A percentile compares a stretch with the other conserved stretches of the same genome.
phyloP scores from a whole-genome alignment of 2,329 filamentous ascomycete species.

The Pestalotiopsis sp. region DNA sequence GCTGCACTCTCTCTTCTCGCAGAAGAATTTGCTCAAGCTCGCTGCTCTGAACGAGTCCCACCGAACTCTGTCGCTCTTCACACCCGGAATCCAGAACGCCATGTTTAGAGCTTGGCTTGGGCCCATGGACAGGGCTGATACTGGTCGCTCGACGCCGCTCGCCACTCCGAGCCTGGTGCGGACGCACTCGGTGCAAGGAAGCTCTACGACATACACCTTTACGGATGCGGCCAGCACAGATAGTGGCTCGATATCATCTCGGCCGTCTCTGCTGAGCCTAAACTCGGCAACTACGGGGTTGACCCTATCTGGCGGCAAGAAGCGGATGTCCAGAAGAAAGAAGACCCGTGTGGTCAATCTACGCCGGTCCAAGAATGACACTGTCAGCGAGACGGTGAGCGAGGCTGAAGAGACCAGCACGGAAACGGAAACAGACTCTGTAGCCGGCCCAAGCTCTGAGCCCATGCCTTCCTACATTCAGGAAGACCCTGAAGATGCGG shows the following conservation, averaged over 20 bases:
- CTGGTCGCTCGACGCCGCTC: slow-evolving; percentile 49
- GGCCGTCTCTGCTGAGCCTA: slow-evolving; percentile 68
- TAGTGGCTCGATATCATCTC: slow-evolving; percentile 65
- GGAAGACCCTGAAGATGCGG: slow-evolving; percentile 61
- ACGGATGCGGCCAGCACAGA: slow-evolving; percentile 69
- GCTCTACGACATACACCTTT: slow-evolving; percentile 70
- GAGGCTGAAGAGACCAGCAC: slow-evolving; percentile 55
- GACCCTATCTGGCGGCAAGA: slow-evolving; percentile 63
- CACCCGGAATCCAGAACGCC: slow-evolving; percentile 85
- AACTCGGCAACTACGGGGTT: slow-evolving; percentile 64
- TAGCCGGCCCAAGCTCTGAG: slow-evolving; percentile 64
- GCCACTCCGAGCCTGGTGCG: slow-evolving; percentile 60
- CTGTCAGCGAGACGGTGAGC: slow-evolving; percentile 51
- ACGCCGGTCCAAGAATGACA: slow-evolving; percentile 62
- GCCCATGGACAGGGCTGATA: slow-evolving; percentile 70
- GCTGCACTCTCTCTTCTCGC: slow-evolving; percentile 87
- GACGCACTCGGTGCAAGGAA: slow-evolving; percentile 64
- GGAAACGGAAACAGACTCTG: slow-evolving; percentile 58
- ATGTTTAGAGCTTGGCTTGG: slow-evolving; percentile 93
- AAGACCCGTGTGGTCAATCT: slow-evolving; percentile 85
- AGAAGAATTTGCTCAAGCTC: slow-evolving; percentile 87
- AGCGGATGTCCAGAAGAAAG: slow-evolving; percentile 72
- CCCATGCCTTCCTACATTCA: slow-evolving; percentile 59
- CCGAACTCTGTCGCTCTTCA: slow-evolving; percentile 87
- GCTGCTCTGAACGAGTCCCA: slow-evolving; percentile 86